These are phyloP conservation scores for Linum lewisii DNA, from an alignment of 345 rosid genomes.

Conservation along the genomic window DNA sequence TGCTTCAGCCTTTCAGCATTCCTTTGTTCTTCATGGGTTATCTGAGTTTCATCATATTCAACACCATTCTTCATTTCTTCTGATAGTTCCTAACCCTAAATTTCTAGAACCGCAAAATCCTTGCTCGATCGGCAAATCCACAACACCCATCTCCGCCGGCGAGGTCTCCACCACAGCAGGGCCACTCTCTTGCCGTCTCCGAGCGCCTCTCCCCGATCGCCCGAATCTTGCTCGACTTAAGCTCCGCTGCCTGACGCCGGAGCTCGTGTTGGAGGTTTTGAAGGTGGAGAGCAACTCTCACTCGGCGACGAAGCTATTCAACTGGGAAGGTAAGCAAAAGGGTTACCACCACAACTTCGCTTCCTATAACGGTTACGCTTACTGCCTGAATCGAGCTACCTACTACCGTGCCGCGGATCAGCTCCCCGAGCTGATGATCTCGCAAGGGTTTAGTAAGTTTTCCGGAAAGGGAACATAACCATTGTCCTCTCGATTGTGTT, in stretches of 20 bases:
- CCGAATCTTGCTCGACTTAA: conserved; percentile 74
- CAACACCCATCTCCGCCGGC: conserved; percentile 20
- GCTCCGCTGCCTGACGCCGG: conserved; percentile 83
- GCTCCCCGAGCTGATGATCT: conserved; percentile 75
- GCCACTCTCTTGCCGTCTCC: conserved; percentile 26
- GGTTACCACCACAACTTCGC: conserved; percentile 67
- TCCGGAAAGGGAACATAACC: neutral
- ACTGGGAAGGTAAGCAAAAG: conserved; percentile 91
- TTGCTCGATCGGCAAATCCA: no score
- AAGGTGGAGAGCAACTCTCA: conserved; percentile 45
- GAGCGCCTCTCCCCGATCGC: conserved; percentile 69
- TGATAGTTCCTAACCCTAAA: no score
- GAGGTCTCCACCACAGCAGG: neutral
- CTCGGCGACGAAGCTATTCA: conserved; percentile 74
- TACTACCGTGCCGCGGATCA: conserved; percentile 79
- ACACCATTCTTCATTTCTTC: no score
- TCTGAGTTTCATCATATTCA: no score
- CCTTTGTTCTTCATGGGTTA: no score
- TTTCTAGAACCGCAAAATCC: no score
- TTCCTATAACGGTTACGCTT: conserved; percentile 80
- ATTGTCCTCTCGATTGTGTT: neutral
- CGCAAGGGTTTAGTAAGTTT: conserved; percentile 44
- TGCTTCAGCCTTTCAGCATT: no score
- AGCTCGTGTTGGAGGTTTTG: conserved; percentile 69
- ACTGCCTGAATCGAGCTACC: conserved; percentile 58